A percentile compares a stretch with the other conserved stretches of the same genome.
Evolutionary conservation across 139 green algal species (phyloP).

Genomic region (Chlamydomonas sp.): DNA sequence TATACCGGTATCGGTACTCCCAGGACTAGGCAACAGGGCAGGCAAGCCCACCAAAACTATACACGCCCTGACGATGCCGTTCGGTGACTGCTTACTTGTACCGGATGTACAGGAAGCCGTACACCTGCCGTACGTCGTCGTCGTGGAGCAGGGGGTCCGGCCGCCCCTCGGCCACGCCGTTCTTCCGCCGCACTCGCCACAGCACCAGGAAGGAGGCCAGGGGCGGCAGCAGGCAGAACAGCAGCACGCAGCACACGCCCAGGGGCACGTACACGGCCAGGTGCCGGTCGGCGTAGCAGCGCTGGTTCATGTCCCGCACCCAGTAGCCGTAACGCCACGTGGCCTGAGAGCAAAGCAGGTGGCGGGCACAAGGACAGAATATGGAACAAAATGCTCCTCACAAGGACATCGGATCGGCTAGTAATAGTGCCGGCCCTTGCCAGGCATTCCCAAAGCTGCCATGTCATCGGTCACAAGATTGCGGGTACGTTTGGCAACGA

Average conservation of each 20-base stretch:
- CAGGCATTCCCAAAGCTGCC: too few species aligned
- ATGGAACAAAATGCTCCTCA: too few species aligned
- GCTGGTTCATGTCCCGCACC: slow-evolving; percentile 25
- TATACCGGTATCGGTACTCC: too few species aligned
- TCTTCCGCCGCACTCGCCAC: background rate
- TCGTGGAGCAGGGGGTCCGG: background rate
- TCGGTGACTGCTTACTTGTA: slow-evolving; percentile 14
- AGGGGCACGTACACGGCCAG: slow-evolving; percentile 17
- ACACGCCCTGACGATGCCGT: too few species aligned
- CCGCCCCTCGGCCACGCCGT: too few species aligned
- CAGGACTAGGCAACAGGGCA: too few species aligned
- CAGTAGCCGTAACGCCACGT: slow-evolving; percentile 12
- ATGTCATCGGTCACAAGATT: too few species aligned
- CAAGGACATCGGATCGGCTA: too few species aligned
- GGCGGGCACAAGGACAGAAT: too few species aligned
- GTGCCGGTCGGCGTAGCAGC: slow-evolving; percentile 13
- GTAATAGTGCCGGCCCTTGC: too few species aligned
- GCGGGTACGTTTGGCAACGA: too few species aligned
- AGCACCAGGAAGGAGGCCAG: background rate
- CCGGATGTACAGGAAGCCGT: slow-evolving; percentile 14
- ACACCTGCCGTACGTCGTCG: background rate
- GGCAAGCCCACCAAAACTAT: too few species aligned
- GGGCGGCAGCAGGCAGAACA: slow-evolving; percentile 18
- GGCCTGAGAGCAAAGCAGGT: background rate
- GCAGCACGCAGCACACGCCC: background rate